Base-by-base conservation (phyloP, 495 filamentous ascomycete species). In the Penicillium turbatum region DNA sequence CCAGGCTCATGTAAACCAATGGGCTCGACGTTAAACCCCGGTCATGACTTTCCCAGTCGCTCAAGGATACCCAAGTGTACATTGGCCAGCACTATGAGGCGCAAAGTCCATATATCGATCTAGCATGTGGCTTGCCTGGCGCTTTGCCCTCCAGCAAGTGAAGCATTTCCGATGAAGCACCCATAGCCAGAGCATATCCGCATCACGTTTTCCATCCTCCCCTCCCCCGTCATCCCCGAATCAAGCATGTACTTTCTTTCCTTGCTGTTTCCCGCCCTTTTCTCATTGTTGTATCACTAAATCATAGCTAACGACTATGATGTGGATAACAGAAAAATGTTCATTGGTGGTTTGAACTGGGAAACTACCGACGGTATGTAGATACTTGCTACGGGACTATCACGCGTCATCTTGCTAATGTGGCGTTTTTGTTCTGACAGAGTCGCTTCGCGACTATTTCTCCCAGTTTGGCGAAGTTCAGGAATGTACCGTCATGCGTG, bases 301-400 rank as follows among this genome's bases (percentile, higher is more conserved):
- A 21, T 29, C 9, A 15, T 21, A 9, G 19, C 19, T 55, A 12
- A 42, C 57, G 48, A 63, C 69, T 57, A 71, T 64, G 13, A 27
- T 35, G 3, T 50, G 21, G 34, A 57, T 48, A 63, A 48, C 69
- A 98, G 93, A 61, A 98, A 98, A 75, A 98, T 98, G 93, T 98
- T 98, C 62, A 98, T 98, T 75, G 93, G 93, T 61, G 93, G 93
- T 15, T 76, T 98, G 59, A 98, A 98, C 68, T 98, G 93, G 93
- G 93, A 98, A 71, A 98, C 93, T 26, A 97, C 93, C 43, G 93
- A 98, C 74, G 87, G 93, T 98, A 87, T 79, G 70, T 65, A 60
- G 42, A 39, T 43, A 53, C 30, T 17, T 31, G 38, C 15, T 43
- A 19, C 35, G 1, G 24, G 38, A 34, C 6, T 47, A 6, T 19